Evolutionary conservation across 257 asterid species (phyloP), one percentile per base, ranked within the genome.

Genomic region (Anisodus tanguticus): DNA sequence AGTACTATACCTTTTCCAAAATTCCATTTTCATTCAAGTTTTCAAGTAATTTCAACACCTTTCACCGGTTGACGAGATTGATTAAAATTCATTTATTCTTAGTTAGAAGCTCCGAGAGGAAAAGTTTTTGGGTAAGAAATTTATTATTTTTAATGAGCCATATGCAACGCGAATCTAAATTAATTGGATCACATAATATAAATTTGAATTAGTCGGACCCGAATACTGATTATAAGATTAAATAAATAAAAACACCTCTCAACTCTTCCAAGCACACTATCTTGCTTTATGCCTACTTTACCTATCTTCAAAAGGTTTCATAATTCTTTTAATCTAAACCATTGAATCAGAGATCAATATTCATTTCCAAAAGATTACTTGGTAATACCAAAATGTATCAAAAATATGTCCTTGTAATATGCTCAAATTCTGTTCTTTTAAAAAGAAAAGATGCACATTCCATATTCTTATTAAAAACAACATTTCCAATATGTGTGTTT

Each of bases 201-300:
- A 60, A n/a, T 69, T 6, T 1, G 13, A 39, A 39, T 69, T 39
- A 8, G 3, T 69, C 2, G 1, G 41, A 1, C 7, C 47, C 0
- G 37, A 22, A 68, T 15, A 37, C 0, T 66, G 35, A 66, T 31
- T 66, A 0, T 66, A 31, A 22, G 26, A 22, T 22, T 22, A 5
- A 31, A 31, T 31, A 5, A 17, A 17, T 22, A 58, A 59, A 6
- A 6, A 49, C 35, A 70, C 58, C 55, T 45, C n/a, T n/a, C 79
- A 43, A 74, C 2, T 10, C 12, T 19, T 49, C 0, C 22, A 22
- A 22, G 22, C 1, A 47, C 45, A 49, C 9, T 49, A 74, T 49
- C 62, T 26, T 76, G 47, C 81, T 76, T 76, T 76, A 26, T 51
- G 12, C 22, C 35, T 51, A 26, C 63, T 76, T 76, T 76, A 76